Evolutionary conservation across 768 basidiomycete genomes (phyloP).

Genomic region (Hygrocybe coccinea): DNA sequence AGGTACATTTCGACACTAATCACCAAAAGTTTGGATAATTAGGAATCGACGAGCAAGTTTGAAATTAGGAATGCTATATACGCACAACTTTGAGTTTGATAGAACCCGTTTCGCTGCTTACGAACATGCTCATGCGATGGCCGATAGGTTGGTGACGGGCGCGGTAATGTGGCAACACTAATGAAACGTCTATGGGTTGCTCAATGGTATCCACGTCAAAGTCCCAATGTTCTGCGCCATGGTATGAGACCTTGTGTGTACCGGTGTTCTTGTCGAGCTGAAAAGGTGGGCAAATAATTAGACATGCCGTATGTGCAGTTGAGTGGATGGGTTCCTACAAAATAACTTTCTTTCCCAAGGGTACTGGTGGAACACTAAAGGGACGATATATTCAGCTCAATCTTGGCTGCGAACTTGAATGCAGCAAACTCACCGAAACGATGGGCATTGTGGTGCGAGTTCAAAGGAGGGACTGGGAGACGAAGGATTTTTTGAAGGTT

Average conservation of each 20-base stretch:
- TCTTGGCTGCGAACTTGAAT: too few species aligned
- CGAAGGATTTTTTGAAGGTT: background rate
- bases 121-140: constrained; percentile 67
- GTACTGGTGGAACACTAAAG: constrained; percentile 3
- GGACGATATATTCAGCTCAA: background rate
- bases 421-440: background rate
- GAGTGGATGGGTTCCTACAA: background rate
- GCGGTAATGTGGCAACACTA: constrained; percentile 74
- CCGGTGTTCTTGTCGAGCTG: constrained; percentile 27
- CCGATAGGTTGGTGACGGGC: constrained; percentile 67
- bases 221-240: constrained; percentile 58
- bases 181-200: constrained; percentile 55
- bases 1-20: constrained; percentile 55
- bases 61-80: constrained; percentile 18
- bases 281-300: background rate
- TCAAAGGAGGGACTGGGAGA: background rate
- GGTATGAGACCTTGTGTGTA: constrained; percentile 62
- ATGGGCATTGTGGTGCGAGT: background rate
- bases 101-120: constrained; percentile 46
- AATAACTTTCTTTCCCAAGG: background rate
- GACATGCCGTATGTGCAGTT: background rate
- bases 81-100: constrained; percentile 72
- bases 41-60: constrained; percentile 16
- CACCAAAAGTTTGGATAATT: too few species aligned
- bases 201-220: constrained; percentile 52